Conservation (phyloP, 2,329 filamentous ascomycete genomes). For the Chaetomiaceae sp. region DNA sequence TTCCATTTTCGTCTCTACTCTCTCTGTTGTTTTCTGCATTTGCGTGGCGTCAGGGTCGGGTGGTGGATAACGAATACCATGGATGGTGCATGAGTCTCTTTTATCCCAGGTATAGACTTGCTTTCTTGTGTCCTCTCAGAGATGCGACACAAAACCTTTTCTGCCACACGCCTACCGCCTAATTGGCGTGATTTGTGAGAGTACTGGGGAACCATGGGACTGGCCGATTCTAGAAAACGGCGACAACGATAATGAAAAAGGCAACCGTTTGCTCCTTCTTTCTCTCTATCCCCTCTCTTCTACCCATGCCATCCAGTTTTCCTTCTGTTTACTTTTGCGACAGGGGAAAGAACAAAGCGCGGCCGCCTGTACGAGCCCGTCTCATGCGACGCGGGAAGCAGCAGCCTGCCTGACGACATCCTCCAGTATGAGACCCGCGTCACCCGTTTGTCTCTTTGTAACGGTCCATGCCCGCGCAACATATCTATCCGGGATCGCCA, state of each 20-base stretch:
- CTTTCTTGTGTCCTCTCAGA: conserved; percentile 15
- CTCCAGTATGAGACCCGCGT: background rate
- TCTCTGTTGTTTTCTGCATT: conserved; percentile 24
- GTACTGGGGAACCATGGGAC: background rate
- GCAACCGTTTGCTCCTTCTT: background rate
- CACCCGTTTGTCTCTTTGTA: background rate
- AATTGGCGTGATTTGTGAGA: background rate
- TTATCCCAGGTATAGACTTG: conserved; percentile 25
- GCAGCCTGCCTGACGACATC: conserved; percentile 2
- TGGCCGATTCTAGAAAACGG: background rate
- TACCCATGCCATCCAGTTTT: background rate
- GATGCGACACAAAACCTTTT: conserved; percentile 7
- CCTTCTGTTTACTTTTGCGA: conserved; percentile 6
- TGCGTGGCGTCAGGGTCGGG: conserved; percentile 26
- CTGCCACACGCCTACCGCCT: background rate
- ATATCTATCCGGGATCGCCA: conserved; percentile 3
- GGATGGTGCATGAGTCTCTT: conserved; percentile 25
- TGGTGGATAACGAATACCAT: conserved; percentile 27
- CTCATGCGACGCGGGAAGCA: conserved; percentile 19
- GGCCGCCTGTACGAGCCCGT: background rate
- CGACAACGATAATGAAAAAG: background rate
- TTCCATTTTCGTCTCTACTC: conserved; percentile 5
- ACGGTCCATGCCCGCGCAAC: background rate
- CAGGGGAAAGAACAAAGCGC: conserved; percentile 11
- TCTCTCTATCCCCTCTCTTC: background rate